Conservation (phyloP, 2,329 filamentous ascomycete genomes). For the Zymoseptoria crescenta region DNA sequence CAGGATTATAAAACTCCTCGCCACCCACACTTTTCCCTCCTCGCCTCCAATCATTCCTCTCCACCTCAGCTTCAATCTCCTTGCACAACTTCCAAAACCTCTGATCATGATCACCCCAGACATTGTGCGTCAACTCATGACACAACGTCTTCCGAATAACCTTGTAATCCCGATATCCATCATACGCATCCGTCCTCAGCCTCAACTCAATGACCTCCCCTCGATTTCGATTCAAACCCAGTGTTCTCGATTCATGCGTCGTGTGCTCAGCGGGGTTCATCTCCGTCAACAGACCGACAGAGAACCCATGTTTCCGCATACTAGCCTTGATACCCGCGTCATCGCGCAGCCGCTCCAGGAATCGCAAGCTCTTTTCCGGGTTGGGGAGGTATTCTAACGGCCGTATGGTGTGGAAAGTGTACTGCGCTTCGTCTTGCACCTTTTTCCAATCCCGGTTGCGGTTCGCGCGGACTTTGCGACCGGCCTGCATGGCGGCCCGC, state of each 20-base stretch:
- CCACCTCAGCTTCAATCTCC: conserved; percentile 81
- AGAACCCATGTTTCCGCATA: conserved; percentile 80
- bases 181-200: conserved; percentile 84
- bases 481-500: conserved; percentile 33
- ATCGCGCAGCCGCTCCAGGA: conserved; percentile 66
- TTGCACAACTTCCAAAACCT: conserved; percentile 86
- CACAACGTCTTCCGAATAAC: conserved; percentile 87
- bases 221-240: conserved; percentile 79
- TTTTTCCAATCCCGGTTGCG: conserved; percentile 39
- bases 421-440: conserved; percentile 53
- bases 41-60: conserved; percentile 66
- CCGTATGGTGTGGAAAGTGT: conserved; percentile 73
- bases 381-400: conserved; percentile 72
- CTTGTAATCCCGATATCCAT: conserved; percentile 88
- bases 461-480: conserved; percentile 29
- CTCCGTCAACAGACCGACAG: conserved; percentile 79
- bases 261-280: conserved; percentile 89
- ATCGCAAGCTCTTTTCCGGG: conserved; percentile 60
- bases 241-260: no score
- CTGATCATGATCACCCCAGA: conserved; percentile 73
- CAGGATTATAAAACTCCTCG: conserved; percentile 51
- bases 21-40: conserved; percentile 57
- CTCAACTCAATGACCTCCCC: conserved; percentile 88
- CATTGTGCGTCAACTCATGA: conserved; percentile 91
- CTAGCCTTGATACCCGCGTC: conserved; percentile 77